Base-by-base conservation (phyloP, 2,329 filamentous ascomycete species). In the Rhinocladiella mackenziei region DNA sequence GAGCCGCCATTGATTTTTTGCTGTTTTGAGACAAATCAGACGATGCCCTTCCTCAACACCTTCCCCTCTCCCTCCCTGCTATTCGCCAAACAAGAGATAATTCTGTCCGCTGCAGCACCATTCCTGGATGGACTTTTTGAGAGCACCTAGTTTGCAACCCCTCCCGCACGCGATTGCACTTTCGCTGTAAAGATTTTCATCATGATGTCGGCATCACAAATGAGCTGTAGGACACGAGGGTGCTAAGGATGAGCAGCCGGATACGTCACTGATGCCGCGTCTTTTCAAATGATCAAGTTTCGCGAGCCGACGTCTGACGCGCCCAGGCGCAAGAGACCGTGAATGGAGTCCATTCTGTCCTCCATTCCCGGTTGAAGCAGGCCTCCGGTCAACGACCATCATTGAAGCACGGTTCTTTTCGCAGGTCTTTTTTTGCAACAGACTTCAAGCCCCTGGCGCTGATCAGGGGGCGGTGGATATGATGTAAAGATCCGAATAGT, bases 361-460 rank as follows among this genome's bases (percentile, higher is more conserved):
- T 31, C 31, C 29, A 32, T 32, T 33, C n/a, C 40, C 36, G 29
- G 23, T 36, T 35, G 30, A 48, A 37, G 41, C 32, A 46, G 19
- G 29, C 26, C 36, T 34, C 22, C 29, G 29, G 29, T 30, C 14
- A 37, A 31, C 29, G 20, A 35, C 29, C 17, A 39, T 41, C 22
- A 36, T 39, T 28, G 33, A 28, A 22, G 46, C 46, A 43, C 23
- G 42, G 41, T 37, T 19, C 35, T 52, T 49, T 49, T 14, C 13
- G 10, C 13, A n/a, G 18, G 19, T n/a, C 32, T 32, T 29, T 38
- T 19, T 17, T 35, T 45, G 30, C 42, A 32, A 31, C 13, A 25
- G 13, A 28, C 7, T 20, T 36, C 15, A 15, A 39, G 22, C 20
- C 45, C 42, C 39, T 43, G 26, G 31, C 30, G 39, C 22, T 43